These are phyloP conservation scores for Colletotrichum limetticola DNA, from an alignment of 2,329 filamentous ascomycete genomes.

Conservation along the genomic window DNA sequence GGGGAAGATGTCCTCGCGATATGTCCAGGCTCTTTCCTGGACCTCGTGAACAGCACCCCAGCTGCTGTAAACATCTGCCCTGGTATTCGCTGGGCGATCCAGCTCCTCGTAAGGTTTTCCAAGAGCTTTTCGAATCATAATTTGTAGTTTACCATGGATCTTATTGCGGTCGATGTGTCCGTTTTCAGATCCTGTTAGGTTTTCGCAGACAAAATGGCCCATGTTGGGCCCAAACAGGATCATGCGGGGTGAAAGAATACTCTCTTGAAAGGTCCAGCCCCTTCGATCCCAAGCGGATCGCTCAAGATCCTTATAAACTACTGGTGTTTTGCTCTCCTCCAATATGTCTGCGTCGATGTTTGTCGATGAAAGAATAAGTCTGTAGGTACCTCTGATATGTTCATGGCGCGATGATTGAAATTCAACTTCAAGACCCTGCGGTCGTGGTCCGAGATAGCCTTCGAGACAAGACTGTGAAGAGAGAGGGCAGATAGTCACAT, in stretches of 20 bases:
- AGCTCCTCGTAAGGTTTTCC: rapidly evolving
- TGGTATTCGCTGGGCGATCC: neutral
- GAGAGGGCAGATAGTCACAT: neutral
- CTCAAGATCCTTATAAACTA: no score
- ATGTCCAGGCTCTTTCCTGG: neutral
- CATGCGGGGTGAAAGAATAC: neutral
- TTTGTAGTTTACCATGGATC: neutral
- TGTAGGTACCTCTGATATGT: neutral
- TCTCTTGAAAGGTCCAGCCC: slow-evolving; percentile 12
- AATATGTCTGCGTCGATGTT: no score
- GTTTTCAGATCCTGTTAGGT: no score
- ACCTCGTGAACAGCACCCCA: neutral
- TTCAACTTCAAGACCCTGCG: neutral
- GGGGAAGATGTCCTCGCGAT: neutral
- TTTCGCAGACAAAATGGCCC: slow-evolving; percentile 5
- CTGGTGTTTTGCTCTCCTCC: no score
- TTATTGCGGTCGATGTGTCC: neutral
- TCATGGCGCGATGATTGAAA: neutral
- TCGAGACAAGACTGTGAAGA: neutral
- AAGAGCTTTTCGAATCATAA: neutral
- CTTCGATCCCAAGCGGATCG: neutral
- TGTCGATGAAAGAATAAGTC: neutral
- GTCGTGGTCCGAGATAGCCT: neutral
- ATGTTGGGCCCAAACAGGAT: neutral
- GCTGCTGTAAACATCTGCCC: no score